Base-by-base conservation (phyloP, 257 asterid genomes). In the Salvia rosmarinus region DNA sequence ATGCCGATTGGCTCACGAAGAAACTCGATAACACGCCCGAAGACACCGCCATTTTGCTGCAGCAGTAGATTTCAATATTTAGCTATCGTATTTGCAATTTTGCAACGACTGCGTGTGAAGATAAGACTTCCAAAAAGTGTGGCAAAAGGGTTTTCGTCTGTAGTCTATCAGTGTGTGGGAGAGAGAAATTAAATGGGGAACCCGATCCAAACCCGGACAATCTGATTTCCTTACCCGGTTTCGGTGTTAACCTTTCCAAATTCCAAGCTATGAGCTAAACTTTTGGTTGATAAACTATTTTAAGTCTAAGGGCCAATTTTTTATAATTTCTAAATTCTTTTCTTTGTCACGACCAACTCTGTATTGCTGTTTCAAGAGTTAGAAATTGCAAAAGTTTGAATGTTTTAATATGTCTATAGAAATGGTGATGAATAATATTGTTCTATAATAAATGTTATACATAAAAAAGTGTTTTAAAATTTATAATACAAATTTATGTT, bases 11-110 rank as follows among this genome's bases (percentile, higher is more conserved):
- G 12, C 83, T 75, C 0, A 81, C 44, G 21, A 79, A 73, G 67
- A 86, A 60, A 46, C 62, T 71, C 12, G 87, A 71, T 39, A 79
- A 76, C 47, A 73, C 75, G 59, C 89, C 76, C 56, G 85, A 46
- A 9, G 93, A 82, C 10, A 85, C 34, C 54, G 97, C 89, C 97
- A 89, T 89, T 77, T 57, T 32, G n/a, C n/a, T n/a, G n/a, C n/a
- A n/a, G n/a, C n/a, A n/a, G 13, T 20, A 30, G 35, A 32, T 17
- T 25, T 19, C 52, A 43, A 6, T 14, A 34, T 73, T 28, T 57
- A 28, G 68, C 16, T 51, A 25, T n/a, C n/a, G 35, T 56, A 59
- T 30, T 52, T 25, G 74, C 58, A 57, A 25, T 14, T 55, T 47
- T 37, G 77, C 61, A 68, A 42, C 23, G 66, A 51, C 52, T 16